These are phyloP conservation scores for Magnolia officinalis DNA, from an alignment of 164 flowering plant species.

Conservation along the genomic window DNA sequence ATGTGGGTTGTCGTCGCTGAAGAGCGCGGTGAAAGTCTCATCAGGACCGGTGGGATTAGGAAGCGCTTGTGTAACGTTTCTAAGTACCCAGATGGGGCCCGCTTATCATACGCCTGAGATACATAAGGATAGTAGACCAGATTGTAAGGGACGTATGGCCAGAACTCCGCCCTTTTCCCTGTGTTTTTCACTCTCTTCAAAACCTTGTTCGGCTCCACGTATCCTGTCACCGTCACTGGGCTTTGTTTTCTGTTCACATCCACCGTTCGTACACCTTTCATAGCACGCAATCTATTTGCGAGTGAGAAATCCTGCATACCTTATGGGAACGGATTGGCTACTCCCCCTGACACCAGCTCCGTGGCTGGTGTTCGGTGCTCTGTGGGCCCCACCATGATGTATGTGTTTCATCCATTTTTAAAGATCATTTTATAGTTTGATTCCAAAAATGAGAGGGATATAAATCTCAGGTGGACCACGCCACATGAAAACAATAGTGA, in stretches of 20 bases:
- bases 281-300: too few relatives aligned
- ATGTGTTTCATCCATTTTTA: too few relatives aligned
- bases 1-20: conserved; percentile 74
- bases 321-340: too few relatives aligned
- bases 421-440: too few relatives aligned
- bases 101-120: conserved; percentile 59
- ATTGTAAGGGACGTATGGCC: conserved; percentile 80
- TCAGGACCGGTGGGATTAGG: conserved; percentile 35
- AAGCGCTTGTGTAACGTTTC: conserved; percentile 43
- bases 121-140: conserved; percentile 56
- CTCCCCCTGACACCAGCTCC: too few relatives aligned
- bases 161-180: conserved; percentile 70
- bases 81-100: conserved; percentile 61
- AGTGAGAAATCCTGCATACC: too few relatives aligned
- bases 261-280: conserved; percentile 52
- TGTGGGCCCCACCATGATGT: too few relatives aligned
- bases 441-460: too few relatives aligned
- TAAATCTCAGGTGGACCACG: too few relatives aligned
- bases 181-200: conserved; percentile 60
- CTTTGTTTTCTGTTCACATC: conserved; percentile 62
- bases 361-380: too few relatives aligned
- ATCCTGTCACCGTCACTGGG: conserved; percentile 54
- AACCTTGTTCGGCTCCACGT: conserved; percentile 69
- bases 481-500: too few relatives aligned
- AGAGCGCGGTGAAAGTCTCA: conserved; percentile 38